A percentile compares a stretch with the other conserved stretches of the same genome.
These are phyloP conservation scores for Ascosphaera apis DNA, from an alignment of 2,329 filamentous ascomycete species.

Conservation along the genomic window DNA sequence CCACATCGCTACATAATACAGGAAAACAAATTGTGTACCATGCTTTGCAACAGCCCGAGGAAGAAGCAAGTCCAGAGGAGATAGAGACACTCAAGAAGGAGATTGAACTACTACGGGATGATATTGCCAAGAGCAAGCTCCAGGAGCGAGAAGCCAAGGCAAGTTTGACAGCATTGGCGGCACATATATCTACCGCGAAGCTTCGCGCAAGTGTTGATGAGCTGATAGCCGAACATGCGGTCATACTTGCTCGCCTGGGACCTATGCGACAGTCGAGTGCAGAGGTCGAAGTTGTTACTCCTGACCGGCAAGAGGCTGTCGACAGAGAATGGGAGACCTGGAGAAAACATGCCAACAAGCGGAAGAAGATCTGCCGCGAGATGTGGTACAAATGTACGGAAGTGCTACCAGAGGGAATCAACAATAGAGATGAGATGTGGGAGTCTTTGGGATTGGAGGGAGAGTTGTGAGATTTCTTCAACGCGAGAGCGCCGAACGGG, in stretches of 20 bases:
- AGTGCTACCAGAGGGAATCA: conserved; percentile 21
- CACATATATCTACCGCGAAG: conserved; percentile 27
- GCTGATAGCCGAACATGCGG: conserved; percentile 23
- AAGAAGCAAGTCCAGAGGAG: conserved; percentile 23
- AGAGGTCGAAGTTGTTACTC: conserved; percentile 19
- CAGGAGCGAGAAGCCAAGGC: conserved; percentile 27
- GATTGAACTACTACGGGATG: conserved; percentile 23
- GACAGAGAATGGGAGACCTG: conserved; percentile 25
- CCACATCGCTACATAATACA: conserved; percentile 10
- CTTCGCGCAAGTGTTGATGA: conserved; percentile 21
- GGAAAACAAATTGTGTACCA: conserved; percentile 42
- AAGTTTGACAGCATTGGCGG: conserved; percentile 23
- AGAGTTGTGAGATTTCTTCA: conserved; percentile 9
- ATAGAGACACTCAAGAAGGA: conserved; percentile 25
- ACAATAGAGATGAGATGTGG: conserved; percentile 27
- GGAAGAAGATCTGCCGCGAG: conserved; percentile 27
- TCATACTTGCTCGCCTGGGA: conserved; percentile 19
- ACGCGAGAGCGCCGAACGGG: too few relatives aligned
- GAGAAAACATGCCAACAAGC: conserved; percentile 16
- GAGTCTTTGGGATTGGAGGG: conserved; percentile 20
- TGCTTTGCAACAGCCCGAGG: conserved; percentile 24
- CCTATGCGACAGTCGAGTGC: conserved; percentile 17
- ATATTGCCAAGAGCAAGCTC: conserved; percentile 21
- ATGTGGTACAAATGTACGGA: conserved; percentile 29
- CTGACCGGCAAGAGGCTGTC: conserved; percentile 24